Conservation (phyloP, 495 filamentous ascomycete species). For the Clavariopsis aquatica region DNA sequence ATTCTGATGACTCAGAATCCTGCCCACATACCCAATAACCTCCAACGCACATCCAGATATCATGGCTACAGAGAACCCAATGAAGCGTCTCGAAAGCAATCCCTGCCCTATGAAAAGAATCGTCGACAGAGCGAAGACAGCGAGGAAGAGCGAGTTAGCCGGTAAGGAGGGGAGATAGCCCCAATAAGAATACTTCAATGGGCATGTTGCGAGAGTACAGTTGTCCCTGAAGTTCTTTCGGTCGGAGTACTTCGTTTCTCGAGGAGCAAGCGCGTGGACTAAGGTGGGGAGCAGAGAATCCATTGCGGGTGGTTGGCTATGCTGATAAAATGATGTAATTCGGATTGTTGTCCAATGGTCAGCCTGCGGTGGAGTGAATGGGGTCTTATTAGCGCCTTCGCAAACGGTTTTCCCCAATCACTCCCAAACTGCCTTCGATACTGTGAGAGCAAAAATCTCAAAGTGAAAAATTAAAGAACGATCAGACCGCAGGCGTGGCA, state of each 20-base stretch:
- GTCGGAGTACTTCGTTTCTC: slow-evolving; percentile 5
- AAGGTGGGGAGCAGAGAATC: not conserved
- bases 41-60: slow-evolving; percentile 48
- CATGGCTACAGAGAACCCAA: slow-evolving; percentile 49
- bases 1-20: slow-evolving; percentile 48
- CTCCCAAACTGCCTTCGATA: not conserved
- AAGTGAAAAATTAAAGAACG: not conserved
- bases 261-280: not conserved
- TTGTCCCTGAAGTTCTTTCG: slow-evolving; percentile 30
- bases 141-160: slow-evolving; percentile 36
- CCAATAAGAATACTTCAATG: slow-evolving; percentile 38
- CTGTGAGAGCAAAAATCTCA: not conserved
- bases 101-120: slow-evolving; percentile 33
- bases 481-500: not conserved
- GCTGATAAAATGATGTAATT: not conserved
- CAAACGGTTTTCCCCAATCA: not conserved
- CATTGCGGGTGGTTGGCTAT: not conserved
- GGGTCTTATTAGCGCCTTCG: too few species aligned
- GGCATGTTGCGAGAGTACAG: slow-evolving; percentile 41
- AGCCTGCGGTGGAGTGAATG: too few species aligned
- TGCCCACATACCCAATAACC: slow-evolving; percentile 51
- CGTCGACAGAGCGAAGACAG: slow-evolving; percentile 36
- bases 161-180: slow-evolving; percentile 37
- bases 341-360: not conserved
- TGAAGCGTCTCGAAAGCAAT: slow-evolving; percentile 41